A percentile compares a stretch with the other conserved stretches of the same genome.
Evolutionary conservation across 148 eudicot genomes (phyloP).

Genomic region (Rhododendron molle): DNA sequence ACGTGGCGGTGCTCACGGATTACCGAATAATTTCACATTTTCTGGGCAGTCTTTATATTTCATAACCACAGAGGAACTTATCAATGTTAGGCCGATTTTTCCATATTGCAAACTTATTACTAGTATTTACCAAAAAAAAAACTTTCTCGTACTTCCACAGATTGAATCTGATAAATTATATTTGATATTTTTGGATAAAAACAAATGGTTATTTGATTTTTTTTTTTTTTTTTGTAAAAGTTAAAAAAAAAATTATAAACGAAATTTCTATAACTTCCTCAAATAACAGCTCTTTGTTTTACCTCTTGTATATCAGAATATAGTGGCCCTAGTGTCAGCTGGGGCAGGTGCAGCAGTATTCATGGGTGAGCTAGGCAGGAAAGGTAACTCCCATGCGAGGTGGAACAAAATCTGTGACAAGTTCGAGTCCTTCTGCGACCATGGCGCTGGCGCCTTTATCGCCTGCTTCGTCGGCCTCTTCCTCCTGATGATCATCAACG

Average conservation of each 20-base stretch:
- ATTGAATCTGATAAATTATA: no score
- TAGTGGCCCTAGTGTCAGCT: conserved; percentile 42
- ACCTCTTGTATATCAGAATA: conserved; percentile 26
- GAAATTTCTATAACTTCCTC: neutral
- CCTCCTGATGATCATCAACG: conserved; percentile 23
- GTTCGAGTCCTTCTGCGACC: conserved; percentile 51
- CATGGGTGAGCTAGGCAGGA: conserved; percentile 70
- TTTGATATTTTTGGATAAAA: neutral
- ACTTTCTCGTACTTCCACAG: no score
- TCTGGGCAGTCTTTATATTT: no score
- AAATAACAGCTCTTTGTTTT: neutral
- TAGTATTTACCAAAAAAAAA: no score
- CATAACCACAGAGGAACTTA: neutral
- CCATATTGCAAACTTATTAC: neutral
- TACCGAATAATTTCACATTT: no score
- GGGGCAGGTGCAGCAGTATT: conserved; percentile 55
- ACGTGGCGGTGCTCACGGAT: no score
- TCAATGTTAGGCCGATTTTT: neutral
- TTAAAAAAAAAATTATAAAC: neutral
- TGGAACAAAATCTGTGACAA: conserved; percentile 84
- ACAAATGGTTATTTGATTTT: no score
- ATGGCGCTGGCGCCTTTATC: conserved; percentile 49
- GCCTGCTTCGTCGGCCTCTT: conserved; percentile 50
- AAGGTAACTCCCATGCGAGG: conserved; percentile 66
- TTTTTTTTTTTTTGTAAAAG: no score